A percentile compares a stretch with the other conserved stretches of the same genome.
phyloP scores from a whole-genome alignment of 1,284 basidiomycete species.

The Melampsora americana region DNA sequence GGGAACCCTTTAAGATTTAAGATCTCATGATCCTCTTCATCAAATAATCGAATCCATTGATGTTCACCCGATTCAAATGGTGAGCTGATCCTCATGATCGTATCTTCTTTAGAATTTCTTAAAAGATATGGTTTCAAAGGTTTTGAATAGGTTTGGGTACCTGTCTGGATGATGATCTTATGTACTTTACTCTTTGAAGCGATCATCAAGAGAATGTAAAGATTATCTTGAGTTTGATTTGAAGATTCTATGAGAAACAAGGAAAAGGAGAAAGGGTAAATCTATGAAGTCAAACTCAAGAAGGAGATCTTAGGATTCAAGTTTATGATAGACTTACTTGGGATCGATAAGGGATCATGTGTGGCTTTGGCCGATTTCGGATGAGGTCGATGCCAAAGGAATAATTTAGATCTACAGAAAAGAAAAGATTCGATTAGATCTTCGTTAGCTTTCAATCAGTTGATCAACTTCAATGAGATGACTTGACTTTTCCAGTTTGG shows the following conservation, averaged over 20 bases:
- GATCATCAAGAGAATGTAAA: slow-evolving; percentile 23
- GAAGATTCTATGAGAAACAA: slow-evolving; percentile 12
- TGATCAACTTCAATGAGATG: background rate
- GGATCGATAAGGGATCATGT: slow-evolving; percentile 3
- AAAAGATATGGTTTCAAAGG: background rate
- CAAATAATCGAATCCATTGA: slow-evolving; percentile 14
- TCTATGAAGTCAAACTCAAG: background rate
- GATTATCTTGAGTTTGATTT: slow-evolving; percentile 17
- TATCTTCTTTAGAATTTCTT: slow-evolving; percentile 8
- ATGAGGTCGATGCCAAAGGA: slow-evolving; percentile 39
- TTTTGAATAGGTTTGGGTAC: background rate
- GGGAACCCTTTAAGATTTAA: slow-evolving; percentile 1
- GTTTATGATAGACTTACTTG: slow-evolving; percentile 4
- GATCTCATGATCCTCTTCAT: background rate
- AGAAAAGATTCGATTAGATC: too few relatives aligned
- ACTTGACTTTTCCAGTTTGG: slow-evolving; percentile 14
- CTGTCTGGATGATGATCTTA: slow-evolving; percentile 13
- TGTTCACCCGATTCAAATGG: slow-evolving; percentile 15
- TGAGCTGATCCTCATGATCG: background rate
- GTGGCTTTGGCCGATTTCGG: slow-evolving; percentile 7
- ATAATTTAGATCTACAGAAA: slow-evolving; percentile 20
- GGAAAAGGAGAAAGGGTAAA: background rate
- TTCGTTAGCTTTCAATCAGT: background rate
- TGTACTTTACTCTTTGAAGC: background rate
- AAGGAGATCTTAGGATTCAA: too few relatives aligned